phyloP scores from a whole-genome alignment of 352 stramenopile genomes.

The Phytophthora brassicae region DNA sequence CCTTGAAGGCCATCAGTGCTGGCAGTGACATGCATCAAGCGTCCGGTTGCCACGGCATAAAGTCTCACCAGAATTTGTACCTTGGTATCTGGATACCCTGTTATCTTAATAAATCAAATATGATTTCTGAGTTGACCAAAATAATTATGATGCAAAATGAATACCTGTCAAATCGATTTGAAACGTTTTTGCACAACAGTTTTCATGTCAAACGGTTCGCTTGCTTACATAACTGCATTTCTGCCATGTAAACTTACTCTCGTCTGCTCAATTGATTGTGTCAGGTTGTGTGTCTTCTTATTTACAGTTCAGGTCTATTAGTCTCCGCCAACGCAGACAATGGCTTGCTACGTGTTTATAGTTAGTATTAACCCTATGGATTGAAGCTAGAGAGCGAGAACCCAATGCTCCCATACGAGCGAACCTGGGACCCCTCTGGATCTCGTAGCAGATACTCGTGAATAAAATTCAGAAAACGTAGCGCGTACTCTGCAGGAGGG shows the following conservation, averaged over 20 bases:
- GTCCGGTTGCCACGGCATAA: not conserved
- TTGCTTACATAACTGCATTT: no score
- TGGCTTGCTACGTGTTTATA: conserved; percentile 20
- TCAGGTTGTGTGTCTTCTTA: conserved; percentile 13
- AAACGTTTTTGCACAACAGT: no score
- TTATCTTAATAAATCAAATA: no score
- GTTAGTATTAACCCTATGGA: conserved; percentile 13
- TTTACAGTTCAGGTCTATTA: conserved; percentile 13
- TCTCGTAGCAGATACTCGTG: conserved; percentile 81
- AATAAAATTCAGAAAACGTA: conserved; percentile 87
- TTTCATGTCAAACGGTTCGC: no score
- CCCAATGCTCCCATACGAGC: conserved; percentile 76
- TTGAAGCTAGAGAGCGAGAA: conserved; percentile 34
- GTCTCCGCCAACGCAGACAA: not conserved
- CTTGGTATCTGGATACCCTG: no score
- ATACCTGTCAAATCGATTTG: no score
- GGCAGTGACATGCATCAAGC: not conserved
- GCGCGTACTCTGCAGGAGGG: conserved; percentile 78
- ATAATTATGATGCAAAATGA: no score
- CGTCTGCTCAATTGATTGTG: no score
- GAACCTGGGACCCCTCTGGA: conserved; percentile 49
- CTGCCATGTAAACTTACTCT: no score
- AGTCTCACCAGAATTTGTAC: no score
- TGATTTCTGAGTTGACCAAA: no score
- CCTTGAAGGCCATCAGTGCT: not conserved